Evolutionary conservation across 1,139 yeast genomes (phyloP), one percentile per base, ranked within the genome.

Genomic region (Magnusiomyces sp.): DNA sequence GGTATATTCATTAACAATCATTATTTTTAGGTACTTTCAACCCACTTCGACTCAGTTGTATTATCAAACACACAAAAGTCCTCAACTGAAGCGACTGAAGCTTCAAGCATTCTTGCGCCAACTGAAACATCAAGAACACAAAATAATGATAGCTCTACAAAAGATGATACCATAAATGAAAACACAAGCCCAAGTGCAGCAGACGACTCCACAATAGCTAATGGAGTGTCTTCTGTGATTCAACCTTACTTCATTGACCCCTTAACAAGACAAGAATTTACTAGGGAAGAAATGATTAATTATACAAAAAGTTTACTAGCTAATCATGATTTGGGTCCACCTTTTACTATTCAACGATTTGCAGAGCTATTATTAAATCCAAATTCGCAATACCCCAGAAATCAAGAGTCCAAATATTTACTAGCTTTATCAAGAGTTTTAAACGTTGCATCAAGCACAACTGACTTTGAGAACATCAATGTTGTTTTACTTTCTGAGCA

Each of bases 331-430:
- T 20, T 52, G 1, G 54, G 57, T 1, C 82, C 86, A 1, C 88
- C 87, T 0, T 81, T 79, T 61, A 81, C 86, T 0, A 59, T 79
- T 1, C 70, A 72, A 45, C 63, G 88, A 49, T 56, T 81, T 7
- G 74, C 80, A 0, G 88, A 82, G 60, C 62, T 82, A 17, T 54
- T 80, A 1, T 47, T 63, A 0, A 62, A 67, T 13, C 82, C 83
- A 0, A 55, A 54, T 16, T 68, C 69, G 20, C 71, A 71, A 56
- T 67, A 67, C 41, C 55, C 72, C 2, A 58, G 55, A 1, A 58
- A 62, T 20, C 64, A 60, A 33, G 66, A 64, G 1, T 67, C 66
- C 40, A 72, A 71, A 56, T 72, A 64, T 45, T 53, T 71, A 2
- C 58, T 63, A 13, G 76, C 76, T 1, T 46, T 72, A 20, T 66